Percentiles rank a stretch among this genome's conserved stretches.
Evolutionary conservation across 2,329 filamentous ascomycete genomes (phyloP).

Genomic region (Colletotrichum viniferum): DNA sequence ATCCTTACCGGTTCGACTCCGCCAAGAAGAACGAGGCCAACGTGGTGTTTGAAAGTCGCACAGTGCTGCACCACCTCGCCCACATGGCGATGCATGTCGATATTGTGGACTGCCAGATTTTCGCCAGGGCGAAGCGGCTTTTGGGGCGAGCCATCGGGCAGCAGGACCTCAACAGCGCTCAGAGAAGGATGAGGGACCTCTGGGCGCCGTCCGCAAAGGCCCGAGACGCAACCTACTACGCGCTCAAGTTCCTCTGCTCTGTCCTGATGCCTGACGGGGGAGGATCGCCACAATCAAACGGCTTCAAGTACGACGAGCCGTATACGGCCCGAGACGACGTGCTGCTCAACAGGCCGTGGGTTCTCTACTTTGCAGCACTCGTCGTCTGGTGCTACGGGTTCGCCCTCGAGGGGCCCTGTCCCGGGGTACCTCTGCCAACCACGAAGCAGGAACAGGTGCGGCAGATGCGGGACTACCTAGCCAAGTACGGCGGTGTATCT

Average conservation of each 20-base stretch:
- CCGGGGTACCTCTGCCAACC: conserved; percentile 53
- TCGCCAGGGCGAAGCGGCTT: conserved; percentile 83
- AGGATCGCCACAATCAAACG: conserved; percentile 28
- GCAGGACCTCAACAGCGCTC: conserved; percentile 79
- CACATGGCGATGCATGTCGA: conserved; percentile 99
- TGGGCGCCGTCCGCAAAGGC: conserved; percentile 92
- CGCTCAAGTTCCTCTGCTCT: conserved; percentile 84
- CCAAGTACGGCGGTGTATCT: conserved; percentile 71
- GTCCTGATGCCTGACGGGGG: conserved; percentile 70
- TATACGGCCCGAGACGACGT: conserved; percentile 90
- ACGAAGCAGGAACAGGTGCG: conserved; percentile 69
- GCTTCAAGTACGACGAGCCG: conserved; percentile 47
- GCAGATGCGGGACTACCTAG: conserved; percentile 82
- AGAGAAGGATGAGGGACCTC: conserved; percentile 81
- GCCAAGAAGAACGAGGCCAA: conserved; percentile 66
- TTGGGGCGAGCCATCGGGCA: conserved; percentile 84
- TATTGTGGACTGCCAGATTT: conserved; percentile 97
- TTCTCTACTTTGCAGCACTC: conserved; percentile 88
- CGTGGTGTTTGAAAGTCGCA: conserved; percentile 82
- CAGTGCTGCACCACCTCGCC: conserved; percentile 88
- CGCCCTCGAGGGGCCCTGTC: conserved; percentile 81
- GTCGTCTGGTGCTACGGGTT: conserved; percentile 97
- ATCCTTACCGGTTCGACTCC: conserved; percentile 61
- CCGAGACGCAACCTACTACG: conserved; percentile 90
- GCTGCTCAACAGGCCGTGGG: conserved; percentile 91